Base-by-base conservation (phyloP, 2,329 filamentous ascomycete species). In the Leptographium galeiforme region DNA sequence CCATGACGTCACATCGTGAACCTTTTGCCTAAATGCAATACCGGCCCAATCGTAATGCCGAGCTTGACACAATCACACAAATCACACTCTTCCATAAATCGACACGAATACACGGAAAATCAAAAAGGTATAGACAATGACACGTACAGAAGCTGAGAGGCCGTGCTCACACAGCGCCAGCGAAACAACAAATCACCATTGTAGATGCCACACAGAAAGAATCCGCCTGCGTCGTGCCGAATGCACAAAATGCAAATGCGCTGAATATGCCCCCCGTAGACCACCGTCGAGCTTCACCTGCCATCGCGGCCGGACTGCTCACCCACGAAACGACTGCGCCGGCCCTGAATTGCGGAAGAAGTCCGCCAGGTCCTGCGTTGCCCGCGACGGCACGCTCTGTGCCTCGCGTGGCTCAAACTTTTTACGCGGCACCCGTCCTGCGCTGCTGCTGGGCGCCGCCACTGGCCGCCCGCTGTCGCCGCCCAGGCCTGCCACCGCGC, bases 301-400 rank as follows among this genome's bases (percentile, higher is more conserved):
- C 40, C 34, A 36, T 36, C 34, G 34, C 34, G 7, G 34, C 3
- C 13, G 8, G 34, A 6, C 25, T 5, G 25, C 11, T 30, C 19
- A 50, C 52, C 57, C 14, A 74, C 57, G 51, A 8, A 49, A 50
- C 14, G 54, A 45, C 47, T 56, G 72, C 2, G 83, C 81, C 4
- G 85, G 85, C 38, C 75, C 82, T 14, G 84, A 85, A 61, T 81
- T 80, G 52, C 76, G 78, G 36, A 93, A 68, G 64, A 91, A 91
- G 51, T 81, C 79, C 0, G 87, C 85, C 46, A 91, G 67, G 50
- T 89, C 85, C 18, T 77, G 76, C 2, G 84, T 89, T 47, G 69
- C 67, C n/a, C 67, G 67, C 8, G 64, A 66, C 4, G 65, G 59
- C 8, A 60, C 58, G n/a, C 65, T 63, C 39, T 70, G 67, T 4